These are phyloP conservation scores for Phytopythium helicoides DNA, from an alignment of 352 stramenopile species.

Conservation along the genomic window DNA sequence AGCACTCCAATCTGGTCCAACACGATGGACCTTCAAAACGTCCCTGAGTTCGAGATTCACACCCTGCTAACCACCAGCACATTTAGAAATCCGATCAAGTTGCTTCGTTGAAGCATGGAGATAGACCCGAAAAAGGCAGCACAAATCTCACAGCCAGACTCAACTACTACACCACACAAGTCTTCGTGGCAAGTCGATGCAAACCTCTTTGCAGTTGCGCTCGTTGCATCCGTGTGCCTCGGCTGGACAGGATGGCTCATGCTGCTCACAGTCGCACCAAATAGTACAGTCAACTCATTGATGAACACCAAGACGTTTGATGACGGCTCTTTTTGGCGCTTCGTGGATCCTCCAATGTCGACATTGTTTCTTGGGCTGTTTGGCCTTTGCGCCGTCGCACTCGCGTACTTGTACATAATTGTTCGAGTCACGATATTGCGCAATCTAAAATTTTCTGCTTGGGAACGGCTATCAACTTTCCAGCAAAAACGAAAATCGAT, in stretches of 20 bases:
- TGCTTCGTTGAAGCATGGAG: no score
- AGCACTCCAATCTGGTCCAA: no score
- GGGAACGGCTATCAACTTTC: background rate
- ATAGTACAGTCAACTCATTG: constrained; percentile 8
- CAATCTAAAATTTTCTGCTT: background rate
- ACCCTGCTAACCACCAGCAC: no score
- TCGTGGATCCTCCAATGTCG: constrained; percentile 1
- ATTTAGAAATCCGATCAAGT: no score
- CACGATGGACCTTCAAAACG: no score
- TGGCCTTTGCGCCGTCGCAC: background rate
- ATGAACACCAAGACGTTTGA: constrained; percentile 10
- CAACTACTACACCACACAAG: no score
- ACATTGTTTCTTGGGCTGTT: background rate
- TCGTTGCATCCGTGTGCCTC: constrained; percentile 3
- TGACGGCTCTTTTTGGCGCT: constrained; percentile 11
- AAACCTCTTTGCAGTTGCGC: background rate
- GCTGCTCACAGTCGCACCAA: constrained; percentile 8
- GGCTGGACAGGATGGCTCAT: constrained; percentile 11
- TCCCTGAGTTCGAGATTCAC: no score
- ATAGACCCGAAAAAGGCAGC: no score
- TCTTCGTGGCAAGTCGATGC: no score
- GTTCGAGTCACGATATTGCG: background rate
- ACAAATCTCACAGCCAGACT: no score
- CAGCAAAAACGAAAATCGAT: no score
- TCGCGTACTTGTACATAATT: constrained; percentile 6